Conservation (phyloP, 1,284 basidiomycete genomes). For the Moesziomyces parantarcticus region DNA sequence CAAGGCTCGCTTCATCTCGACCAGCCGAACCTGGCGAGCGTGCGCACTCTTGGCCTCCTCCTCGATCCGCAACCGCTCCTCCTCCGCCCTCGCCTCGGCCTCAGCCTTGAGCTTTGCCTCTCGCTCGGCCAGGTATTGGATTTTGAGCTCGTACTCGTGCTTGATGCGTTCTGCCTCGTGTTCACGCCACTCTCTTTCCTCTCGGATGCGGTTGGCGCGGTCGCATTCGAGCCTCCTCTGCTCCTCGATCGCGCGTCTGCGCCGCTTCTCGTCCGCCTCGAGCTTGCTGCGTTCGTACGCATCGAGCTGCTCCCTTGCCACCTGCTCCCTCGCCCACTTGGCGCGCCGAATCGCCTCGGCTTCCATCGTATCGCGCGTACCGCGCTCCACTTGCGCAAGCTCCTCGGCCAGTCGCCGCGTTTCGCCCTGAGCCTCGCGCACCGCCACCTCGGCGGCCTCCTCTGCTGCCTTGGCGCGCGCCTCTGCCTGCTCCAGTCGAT, state of each 20-base stretch:
- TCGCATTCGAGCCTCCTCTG: slow-evolving; percentile 11
- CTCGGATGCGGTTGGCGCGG: slow-evolving; percentile 11
- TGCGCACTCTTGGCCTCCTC: not conserved
- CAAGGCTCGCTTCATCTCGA: not conserved
- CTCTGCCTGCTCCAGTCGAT: slow-evolving; percentile 20
- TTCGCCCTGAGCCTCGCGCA: slow-evolving; percentile 14
- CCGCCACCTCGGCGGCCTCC: slow-evolving; percentile 8
- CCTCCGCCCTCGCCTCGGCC: slow-evolving; percentile 9
- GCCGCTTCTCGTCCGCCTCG: slow-evolving; percentile 24
- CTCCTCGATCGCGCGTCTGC: slow-evolving; percentile 18
- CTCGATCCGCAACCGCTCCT: slow-evolving; percentile 8
- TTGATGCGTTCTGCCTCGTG: slow-evolving; percentile 21
- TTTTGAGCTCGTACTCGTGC: slow-evolving; percentile 27
- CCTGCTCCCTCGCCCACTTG: slow-evolving; percentile 32
- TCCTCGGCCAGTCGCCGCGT: slow-evolving; percentile 16
- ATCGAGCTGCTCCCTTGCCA: slow-evolving; percentile 26
- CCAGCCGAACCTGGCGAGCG: slow-evolving; percentile 2
- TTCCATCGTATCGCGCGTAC: slow-evolving; percentile 13
- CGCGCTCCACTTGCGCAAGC: slow-evolving; percentile 14
- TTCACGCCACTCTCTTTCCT: slow-evolving; percentile 20
- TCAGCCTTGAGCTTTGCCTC: slow-evolving; percentile 21
- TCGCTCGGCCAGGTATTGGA: slow-evolving; percentile 7
- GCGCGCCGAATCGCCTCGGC: slow-evolving; percentile 24
- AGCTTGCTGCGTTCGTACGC: slow-evolving; percentile 34
- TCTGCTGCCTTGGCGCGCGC: slow-evolving; percentile 21